A percentile compares a stretch with the other conserved stretches of the same genome.
These are phyloP conservation scores for Rhexocercosporidium sp. DNA, from an alignment of 2,329 filamentous ascomycete genomes.

Conservation along the genomic window DNA sequence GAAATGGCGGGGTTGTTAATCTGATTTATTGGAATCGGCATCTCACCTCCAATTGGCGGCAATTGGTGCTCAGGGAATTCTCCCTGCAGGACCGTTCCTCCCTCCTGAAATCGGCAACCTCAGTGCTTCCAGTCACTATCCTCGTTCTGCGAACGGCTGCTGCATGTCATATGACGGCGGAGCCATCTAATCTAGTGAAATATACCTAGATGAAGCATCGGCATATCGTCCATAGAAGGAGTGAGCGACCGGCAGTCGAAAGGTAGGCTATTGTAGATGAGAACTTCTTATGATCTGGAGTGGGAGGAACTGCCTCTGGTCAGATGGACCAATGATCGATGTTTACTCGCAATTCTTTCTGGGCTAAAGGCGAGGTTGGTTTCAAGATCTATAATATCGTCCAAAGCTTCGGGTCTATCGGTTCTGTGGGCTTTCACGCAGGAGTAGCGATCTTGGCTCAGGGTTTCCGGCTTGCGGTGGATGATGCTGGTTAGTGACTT, in stretches of 20 bases:
- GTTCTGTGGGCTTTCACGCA: neutral
- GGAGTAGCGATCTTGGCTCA: neutral
- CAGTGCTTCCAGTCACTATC: neutral
- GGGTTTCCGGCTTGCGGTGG: neutral
- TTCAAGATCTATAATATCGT: neutral
- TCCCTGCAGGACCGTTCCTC: neutral
- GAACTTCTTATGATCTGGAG: neutral
- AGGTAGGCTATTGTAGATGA: neutral
- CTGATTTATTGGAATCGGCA: neutral
- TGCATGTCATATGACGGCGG: constrained; percentile 31
- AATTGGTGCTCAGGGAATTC: constrained; percentile 1
- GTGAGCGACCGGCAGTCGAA: constrained; percentile 21
- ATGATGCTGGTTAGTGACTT: neutral
- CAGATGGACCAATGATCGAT: neutral
- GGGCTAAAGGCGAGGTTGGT: neutral
- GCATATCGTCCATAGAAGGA: constrained; percentile 19
- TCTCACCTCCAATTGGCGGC: neutral
- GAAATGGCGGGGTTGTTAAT: neutral
- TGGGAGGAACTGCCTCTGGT: neutral
- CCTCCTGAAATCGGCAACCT: neutral
- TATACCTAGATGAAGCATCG: constrained; percentile 13
- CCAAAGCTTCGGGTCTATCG: neutral
- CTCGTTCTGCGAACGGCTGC: constrained; percentile 1
- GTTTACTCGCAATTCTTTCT: neutral
- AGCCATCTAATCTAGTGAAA: neutral